A percentile compares a stretch with the other conserved stretches of the same genome.
Conservation (phyloP, 768 basidiomycete genomes). For the Hericium coralloides region DNA sequence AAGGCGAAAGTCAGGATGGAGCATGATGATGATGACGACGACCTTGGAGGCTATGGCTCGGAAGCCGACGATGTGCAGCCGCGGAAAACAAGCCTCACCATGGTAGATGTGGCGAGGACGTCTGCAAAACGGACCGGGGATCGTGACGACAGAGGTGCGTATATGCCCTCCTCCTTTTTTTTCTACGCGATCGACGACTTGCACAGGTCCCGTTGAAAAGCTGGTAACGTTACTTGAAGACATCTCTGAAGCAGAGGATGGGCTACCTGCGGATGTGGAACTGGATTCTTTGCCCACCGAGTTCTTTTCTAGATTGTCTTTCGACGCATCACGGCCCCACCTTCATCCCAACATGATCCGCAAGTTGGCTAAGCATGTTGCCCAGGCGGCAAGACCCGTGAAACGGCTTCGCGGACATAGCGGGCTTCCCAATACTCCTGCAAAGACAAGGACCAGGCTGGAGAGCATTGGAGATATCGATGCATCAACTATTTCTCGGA, state of each 20-base stretch:
- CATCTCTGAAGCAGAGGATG: slow-evolving; percentile 76
- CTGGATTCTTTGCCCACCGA: slow-evolving; percentile 43
- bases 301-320: slow-evolving; percentile 55
- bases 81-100: slow-evolving; percentile 17
- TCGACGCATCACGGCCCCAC: slow-evolving; percentile 50
- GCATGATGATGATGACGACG: slow-evolving; percentile 13
- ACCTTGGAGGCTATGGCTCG: slow-evolving; percentile 26
- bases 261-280: slow-evolving; percentile 47
- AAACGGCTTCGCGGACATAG: slow-evolving; percentile 49
- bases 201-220: slow-evolving; percentile 62
- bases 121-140: slow-evolving; percentile 60
- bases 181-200: neutral
- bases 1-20: slow-evolving; percentile 4
- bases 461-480: slow-evolving; percentile 56
- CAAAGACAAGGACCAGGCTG: slow-evolving; percentile 26
- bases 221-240: slow-evolving; percentile 72
- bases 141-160: slow-evolving; percentile 63
- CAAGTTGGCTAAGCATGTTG: slow-evolving; percentile 64
- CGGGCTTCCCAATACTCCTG: slow-evolving; percentile 32
- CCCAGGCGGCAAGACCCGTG: slow-evolving; percentile 55
- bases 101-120: slow-evolving; percentile 32
- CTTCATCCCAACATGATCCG: slow-evolving; percentile 48
- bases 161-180: neutral
- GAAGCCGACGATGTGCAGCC: slow-evolving; percentile 33
- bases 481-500: slow-evolving; percentile 44